Percentiles rank a stretch among this genome's conserved stretches.
phyloP scores from a whole-genome alignment of 2,329 filamentous ascomycete species.

The Cordyceps cateniannulata region DNA sequence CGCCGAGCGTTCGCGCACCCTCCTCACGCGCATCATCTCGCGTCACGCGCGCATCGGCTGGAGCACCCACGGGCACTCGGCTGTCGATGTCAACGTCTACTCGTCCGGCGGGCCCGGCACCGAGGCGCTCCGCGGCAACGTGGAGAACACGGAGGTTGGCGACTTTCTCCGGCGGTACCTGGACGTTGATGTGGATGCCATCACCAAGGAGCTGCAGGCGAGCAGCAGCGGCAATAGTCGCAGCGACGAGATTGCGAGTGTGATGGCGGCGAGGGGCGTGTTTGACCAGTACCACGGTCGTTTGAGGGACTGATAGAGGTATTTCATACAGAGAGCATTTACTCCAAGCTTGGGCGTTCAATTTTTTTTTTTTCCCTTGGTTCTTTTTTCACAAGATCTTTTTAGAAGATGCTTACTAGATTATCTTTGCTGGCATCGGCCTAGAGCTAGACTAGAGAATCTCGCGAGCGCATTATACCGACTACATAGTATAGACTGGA shows the following conservation, averaged over 20 bases:
- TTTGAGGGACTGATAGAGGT: not conserved
- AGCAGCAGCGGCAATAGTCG: conserved; percentile 38
- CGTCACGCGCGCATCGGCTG: conserved; percentile 85
- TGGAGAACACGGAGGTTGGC: conserved; percentile 92
- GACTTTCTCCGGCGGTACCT: conserved; percentile 75
- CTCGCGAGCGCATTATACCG: not conserved
- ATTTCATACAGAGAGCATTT: not conserved
- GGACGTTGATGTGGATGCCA: conserved; percentile 66
- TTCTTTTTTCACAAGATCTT: not conserved
- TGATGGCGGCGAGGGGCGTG: not conserved
- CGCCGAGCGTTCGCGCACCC: conserved; percentile 45
- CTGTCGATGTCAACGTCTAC: conserved; percentile 95
- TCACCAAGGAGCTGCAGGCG: conserved; percentile 68
- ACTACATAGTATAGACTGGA: not conserved
- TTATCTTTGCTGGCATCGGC: not conserved
- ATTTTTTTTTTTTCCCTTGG: not conserved
- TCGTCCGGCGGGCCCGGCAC: conserved; percentile 63
- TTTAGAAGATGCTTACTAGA: not conserved
- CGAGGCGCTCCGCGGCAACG: conserved; percentile 67
- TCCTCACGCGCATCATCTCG: conserved; percentile 81
- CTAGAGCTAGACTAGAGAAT: not conserved
- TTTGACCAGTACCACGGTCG: conserved; percentile 7
- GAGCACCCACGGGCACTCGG: conserved; percentile 89
- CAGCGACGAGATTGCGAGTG: conserved; percentile 4
- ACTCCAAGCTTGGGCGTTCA: not conserved